Conservation (phyloP, 371 early-diverging fungal species). For the Rhizopus arrhizus region DNA sequence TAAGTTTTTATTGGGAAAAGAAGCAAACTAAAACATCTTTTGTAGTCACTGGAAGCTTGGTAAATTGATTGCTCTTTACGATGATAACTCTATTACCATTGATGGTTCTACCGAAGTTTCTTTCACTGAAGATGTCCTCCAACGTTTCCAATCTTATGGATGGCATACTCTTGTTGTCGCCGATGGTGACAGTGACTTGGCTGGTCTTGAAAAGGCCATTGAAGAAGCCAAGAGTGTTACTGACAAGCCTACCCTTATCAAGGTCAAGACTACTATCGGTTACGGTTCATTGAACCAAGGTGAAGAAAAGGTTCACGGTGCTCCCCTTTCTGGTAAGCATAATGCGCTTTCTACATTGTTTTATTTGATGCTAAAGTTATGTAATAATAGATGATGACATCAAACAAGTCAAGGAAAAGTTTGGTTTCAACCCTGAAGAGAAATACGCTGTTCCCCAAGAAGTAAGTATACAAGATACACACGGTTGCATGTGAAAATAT, state of each 20-base stretch:
- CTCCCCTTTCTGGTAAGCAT: constrained; percentile 75
- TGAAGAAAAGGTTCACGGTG: constrained; percentile 88
- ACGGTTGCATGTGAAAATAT: not conserved
- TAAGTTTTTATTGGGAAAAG: constrained; percentile 37
- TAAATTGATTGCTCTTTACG: constrained; percentile 96
- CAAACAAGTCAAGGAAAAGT: constrained; percentile 80
- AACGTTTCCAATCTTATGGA: constrained; percentile 93
- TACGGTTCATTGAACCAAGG: constrained; percentile 89
- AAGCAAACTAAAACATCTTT: not conserved
- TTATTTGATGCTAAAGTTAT: not conserved
- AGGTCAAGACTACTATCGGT: constrained; percentile 80
- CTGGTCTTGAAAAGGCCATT: constrained; percentile 73
- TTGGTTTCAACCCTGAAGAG: constrained; percentile 82
- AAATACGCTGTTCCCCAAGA: constrained; percentile 73
- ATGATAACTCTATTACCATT: constrained; percentile 96
- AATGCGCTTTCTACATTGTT: not conserved
- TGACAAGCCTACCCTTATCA: constrained; percentile 89
- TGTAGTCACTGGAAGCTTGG: constrained; percentile 91
- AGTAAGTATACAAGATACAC: constrained; percentile 22
- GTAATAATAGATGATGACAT: constrained; percentile 77
- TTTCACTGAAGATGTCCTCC: constrained; percentile 92
- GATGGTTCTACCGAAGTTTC: constrained; percentile 91
- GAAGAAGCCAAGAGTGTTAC: constrained; percentile 81
- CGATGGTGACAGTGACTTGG: constrained; percentile 86
- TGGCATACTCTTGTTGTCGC: constrained; percentile 87